Evolutionary conservation across 1,284 basidiomycete species (phyloP).

Genomic region (Hemileia vastatrix): DNA sequence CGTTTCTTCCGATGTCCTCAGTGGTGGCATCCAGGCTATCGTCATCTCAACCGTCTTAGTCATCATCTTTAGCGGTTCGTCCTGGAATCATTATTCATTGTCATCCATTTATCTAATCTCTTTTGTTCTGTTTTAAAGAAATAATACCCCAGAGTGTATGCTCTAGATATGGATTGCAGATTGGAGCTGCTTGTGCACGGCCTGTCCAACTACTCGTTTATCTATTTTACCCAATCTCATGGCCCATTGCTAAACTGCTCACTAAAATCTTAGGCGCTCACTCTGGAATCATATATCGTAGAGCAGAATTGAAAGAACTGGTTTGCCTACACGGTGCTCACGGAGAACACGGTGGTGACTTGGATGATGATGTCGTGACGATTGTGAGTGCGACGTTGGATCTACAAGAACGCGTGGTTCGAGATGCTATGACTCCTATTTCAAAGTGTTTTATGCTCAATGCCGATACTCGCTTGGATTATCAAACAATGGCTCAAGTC

Average conservation of each 20-base stretch:
- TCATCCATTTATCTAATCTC: background rate
- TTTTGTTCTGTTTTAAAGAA: constrained; percentile 68
- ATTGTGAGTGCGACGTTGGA: constrained; percentile 67
- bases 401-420: constrained; percentile 57
- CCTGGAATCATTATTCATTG: background rate
- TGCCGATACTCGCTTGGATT: constrained; percentile 63
- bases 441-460: constrained; percentile 62
- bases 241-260: constrained; percentile 43
- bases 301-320: constrained; percentile 59
- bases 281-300: constrained; percentile 50
- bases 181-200: constrained; percentile 42
- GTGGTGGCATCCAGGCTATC: constrained; percentile 70
- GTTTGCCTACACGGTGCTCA: constrained; percentile 59
- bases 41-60: constrained; percentile 60
- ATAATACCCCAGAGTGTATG: constrained; percentile 65
- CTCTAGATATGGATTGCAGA: constrained; percentile 42
- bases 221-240: constrained; percentile 43
- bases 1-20: constrained; percentile 75
- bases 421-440: constrained; percentile 71
- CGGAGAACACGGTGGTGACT: constrained; percentile 55
- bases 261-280: constrained; percentile 43
- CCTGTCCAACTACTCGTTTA: constrained; percentile 40
- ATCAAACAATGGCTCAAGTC: constrained; percentile 61
- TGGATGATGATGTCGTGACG: constrained; percentile 62
- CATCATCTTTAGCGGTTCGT: constrained; percentile 48